Evolutionary conservation across 2,329 filamentous ascomycete species (phyloP), one percentile per base, ranked within the genome.

Genomic region (Penicillium carneum): DNA sequence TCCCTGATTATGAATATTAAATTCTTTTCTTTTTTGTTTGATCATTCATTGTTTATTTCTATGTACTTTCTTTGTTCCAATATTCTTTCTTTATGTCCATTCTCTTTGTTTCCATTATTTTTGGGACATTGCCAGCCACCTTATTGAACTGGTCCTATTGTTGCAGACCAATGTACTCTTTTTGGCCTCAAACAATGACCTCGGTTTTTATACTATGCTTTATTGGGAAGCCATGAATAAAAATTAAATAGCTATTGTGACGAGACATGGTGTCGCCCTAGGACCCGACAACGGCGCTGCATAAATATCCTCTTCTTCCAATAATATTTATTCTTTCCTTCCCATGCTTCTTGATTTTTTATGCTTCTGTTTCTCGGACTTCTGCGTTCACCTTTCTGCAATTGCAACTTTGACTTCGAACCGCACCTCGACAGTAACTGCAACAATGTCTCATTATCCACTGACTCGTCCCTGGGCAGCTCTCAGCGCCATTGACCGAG

Each of bases 131-230:
- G 1, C 33, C 11, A 48, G 20, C 42, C 34, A 29, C 34, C 11
- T 34, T 16, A 51, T 51, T 42, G 46, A 10, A 6, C 46, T 16
- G 36, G 7, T 34, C 29, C 18, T 34, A 42, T 51, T 51, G 14
- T 29, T 57, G 29, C 14, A 34, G 29, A 10, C 20, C 38, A 23
- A 9, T 1, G 36, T 46, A 16, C 39, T 7, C 43, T 23, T 49
- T 33, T 56, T 8, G 20, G 26, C 16, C 18, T 23, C 29, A 42
- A 51, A 51, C 29, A 57, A 57, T 57, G 33, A 11, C 46, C 33
- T 57, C 38, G 26, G 29, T n/a, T n/a, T 43, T 38, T 8, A 1
- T 16, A 34, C 18, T 31, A 26, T 23, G 29, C 43, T 33, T 18
- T 10, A 42, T 57, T 26, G 10, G 14, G 10, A 4, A 7, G 12